phyloP scores from a whole-genome alignment of 495 filamentous ascomycete genomes.

The Tetracladium marchalianum region DNA sequence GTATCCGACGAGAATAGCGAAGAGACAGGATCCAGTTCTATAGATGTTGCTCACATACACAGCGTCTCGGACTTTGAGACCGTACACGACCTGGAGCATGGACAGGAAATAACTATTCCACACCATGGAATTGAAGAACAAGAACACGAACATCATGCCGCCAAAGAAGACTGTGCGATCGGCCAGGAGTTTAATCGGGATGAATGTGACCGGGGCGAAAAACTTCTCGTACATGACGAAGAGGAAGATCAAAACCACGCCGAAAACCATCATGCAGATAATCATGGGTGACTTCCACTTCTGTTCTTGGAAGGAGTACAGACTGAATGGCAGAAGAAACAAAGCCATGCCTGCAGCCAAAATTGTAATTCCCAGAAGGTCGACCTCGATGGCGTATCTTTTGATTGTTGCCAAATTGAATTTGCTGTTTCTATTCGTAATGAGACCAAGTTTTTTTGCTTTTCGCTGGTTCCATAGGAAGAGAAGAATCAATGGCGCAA shows the following conservation, averaged over 20 bases:
- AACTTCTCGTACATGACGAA: constrained; percentile 50
- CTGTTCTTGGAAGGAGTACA: constrained; percentile 33
- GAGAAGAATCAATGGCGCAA: constrained; percentile 30
- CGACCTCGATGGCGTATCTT: constrained; percentile 30
- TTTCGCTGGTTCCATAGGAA: constrained; percentile 40
- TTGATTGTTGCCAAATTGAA: constrained; percentile 46
- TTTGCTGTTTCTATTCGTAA: constrained; percentile 32
- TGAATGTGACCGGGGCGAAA: constrained; percentile 42
- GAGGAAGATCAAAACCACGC: constrained; percentile 38
- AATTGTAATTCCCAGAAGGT: constrained; percentile 40
- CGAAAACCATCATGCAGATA: constrained; percentile 48
- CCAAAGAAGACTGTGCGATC: constrained; percentile 51
- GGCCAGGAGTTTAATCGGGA: constrained; percentile 46
- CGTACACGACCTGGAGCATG: constrained; percentile 62
- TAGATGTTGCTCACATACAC: constrained; percentile 59
- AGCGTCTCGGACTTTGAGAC: constrained; percentile 41
- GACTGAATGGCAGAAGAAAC: constrained; percentile 51
- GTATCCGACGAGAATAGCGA: constrained; percentile 42
- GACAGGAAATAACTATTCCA: constrained; percentile 60
- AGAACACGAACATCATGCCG: constrained; percentile 39
- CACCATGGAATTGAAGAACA: constrained; percentile 50
- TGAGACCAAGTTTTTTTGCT: constrained; percentile 43
- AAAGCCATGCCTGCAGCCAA: constrained; percentile 44
- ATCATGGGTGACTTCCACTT: constrained; percentile 41
- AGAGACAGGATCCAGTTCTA: constrained; percentile 56